Conservation (phyloP, 2,329 filamentous ascomycete genomes). For the Fusarium goolgardi region DNA sequence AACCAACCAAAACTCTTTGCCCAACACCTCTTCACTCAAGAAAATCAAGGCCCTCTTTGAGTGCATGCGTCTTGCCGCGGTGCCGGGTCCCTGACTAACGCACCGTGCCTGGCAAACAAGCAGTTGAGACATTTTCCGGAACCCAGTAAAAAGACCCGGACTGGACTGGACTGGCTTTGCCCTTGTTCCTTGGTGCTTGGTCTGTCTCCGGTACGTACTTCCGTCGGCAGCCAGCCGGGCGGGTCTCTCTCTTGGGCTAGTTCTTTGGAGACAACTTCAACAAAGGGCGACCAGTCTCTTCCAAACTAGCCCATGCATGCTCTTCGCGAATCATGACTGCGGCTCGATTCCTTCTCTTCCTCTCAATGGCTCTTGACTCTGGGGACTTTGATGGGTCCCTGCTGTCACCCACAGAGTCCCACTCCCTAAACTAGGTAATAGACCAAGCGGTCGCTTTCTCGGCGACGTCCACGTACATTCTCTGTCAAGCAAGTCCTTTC, state of each 20-base stretch:
- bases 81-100: conserved; percentile 46
- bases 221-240: conserved; percentile 41
- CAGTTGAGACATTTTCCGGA: conserved; percentile 45
- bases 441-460: conserved; percentile 35
- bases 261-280: conserved; percentile 15
- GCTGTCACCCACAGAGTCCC: conserved; percentile 17
- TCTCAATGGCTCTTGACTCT: conserved; percentile 30
- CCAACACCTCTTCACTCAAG: conserved; percentile 23
- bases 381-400: conserved; percentile 23
- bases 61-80: conserved; percentile 44
- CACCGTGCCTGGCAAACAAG: conserved; percentile 44
- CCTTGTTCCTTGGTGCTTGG: conserved; percentile 11
- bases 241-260: conserved; percentile 16
- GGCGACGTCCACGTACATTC: conserved; percentile 17
- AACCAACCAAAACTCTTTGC: conserved; percentile 33
- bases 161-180: conserved; percentile 20
- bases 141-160: conserved; percentile 15
- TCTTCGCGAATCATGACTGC: conserved; percentile 42
- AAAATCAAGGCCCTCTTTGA: conserved; percentile 31
- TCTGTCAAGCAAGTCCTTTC: conserved; percentile 1
- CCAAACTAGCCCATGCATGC: conserved; percentile 31
- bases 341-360: conserved; percentile 9
- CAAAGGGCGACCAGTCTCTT: conserved; percentile 12
- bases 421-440: conserved; percentile 19
- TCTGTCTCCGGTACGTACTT: conserved; percentile 15